A percentile compares a stretch with the other conserved stretches of the same genome.
Conservation (phyloP, 306 rosid species). For the cucumber (Cucumis sativus) region DNA sequence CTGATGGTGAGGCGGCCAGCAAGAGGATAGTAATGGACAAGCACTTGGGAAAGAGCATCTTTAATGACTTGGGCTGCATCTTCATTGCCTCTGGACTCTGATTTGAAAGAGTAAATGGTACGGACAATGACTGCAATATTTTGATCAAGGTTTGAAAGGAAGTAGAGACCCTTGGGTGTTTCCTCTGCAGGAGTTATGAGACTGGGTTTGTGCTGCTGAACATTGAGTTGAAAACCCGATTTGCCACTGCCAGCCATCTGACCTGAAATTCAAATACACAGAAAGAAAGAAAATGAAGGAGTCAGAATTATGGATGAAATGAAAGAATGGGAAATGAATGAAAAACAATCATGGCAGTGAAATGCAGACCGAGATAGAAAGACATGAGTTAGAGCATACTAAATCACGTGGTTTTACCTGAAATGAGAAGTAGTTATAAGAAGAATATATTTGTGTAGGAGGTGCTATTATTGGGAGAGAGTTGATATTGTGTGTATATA, state of each 20-base stretch:
- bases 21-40: conserved; percentile 58
- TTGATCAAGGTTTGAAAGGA: conserved; percentile 75
- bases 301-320: neutral
- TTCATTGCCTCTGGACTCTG: conserved; percentile 41
- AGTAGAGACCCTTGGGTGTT: conserved; percentile 55
- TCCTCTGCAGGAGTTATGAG: conserved; percentile 39
- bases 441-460: neutral
- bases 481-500: neutral
- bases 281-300: neutral
- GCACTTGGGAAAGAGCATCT: conserved; percentile 45
- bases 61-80: conserved; percentile 37
- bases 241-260: conserved; percentile 20
- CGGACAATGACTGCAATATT: conserved; percentile 47
- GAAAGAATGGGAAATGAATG: neutral
- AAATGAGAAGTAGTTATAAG: neutral
- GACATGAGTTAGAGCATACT: neutral
- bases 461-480: neutral
- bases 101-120: conserved; percentile 50
- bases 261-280: neutral
- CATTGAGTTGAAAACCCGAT: conserved; percentile 17
- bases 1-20: conserved; percentile 49
- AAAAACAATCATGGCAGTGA: neutral
- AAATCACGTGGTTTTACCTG: neutral
- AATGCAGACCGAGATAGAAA: neutral
- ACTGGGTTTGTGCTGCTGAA: conserved; percentile 38